Conservation (phyloP, 2,329 filamentous ascomycete species). For the Arachnopeziza araneosa region DNA sequence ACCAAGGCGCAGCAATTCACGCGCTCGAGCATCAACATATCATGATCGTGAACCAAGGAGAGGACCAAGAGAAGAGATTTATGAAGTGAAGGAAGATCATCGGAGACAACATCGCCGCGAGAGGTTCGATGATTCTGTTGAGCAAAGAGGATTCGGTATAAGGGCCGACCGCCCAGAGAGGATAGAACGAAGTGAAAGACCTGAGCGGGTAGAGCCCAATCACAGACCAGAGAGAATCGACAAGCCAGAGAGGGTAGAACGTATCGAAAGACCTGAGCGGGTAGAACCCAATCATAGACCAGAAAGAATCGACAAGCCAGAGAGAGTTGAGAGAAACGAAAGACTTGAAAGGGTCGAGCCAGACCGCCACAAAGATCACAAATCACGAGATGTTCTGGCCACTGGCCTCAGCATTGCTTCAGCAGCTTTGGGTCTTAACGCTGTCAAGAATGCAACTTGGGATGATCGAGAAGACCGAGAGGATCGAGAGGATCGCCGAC, state of each 20-base stretch:
- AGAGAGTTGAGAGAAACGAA: slow-evolving; percentile 16
- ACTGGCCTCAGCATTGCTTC: slow-evolving; percentile 29
- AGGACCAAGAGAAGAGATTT: slow-evolving; percentile 26
- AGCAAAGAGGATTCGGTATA: slow-evolving; percentile 25
- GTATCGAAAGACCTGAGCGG: slow-evolving; percentile 14
- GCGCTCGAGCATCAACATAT: slow-evolving; percentile 21
- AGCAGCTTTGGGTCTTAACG: slow-evolving; percentile 28
- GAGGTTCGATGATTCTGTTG: slow-evolving; percentile 26
- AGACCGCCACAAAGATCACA: slow-evolving; percentile 18
- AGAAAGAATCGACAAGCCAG: slow-evolving; percentile 3
- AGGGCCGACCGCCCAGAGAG: slow-evolving; percentile 8
- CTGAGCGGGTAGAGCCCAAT: slow-evolving; percentile 1
- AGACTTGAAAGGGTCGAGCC: slow-evolving; percentile 8
- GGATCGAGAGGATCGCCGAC: slow-evolving; percentile 21
- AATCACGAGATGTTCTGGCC: slow-evolving; percentile 26
- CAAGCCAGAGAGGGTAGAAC: slow-evolving; percentile 10
- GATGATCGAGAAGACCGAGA: slow-evolving; percentile 24
- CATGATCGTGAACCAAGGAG: slow-evolving; percentile 23
- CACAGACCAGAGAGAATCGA: slow-evolving; percentile 1
- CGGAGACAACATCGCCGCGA: slow-evolving; percentile 21
- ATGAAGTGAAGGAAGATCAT: slow-evolving; percentile 28
- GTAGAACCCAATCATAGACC: background rate
- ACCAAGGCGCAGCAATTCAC: slow-evolving; percentile 29
- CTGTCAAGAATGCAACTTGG: slow-evolving; percentile 23
- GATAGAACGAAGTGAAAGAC: slow-evolving; percentile 15